A percentile compares a stretch with the other conserved stretches of the same genome.
Evolutionary conservation across 2,329 filamentous ascomycete genomes (phyloP).

Genomic region (Zymoseptoria pseudotritici): DNA sequence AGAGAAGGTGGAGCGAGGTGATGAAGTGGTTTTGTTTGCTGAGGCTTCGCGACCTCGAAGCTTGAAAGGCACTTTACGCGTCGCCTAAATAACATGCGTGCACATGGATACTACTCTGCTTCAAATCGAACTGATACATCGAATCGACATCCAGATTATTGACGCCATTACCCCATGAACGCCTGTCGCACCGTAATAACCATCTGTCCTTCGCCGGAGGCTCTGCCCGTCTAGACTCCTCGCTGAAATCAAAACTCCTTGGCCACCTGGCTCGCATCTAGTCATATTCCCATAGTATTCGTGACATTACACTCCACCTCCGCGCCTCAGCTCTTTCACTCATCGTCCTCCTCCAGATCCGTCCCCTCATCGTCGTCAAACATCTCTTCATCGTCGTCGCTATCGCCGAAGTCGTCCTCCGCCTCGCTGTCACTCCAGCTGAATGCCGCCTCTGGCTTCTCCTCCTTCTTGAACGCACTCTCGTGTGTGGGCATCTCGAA

Average conservation of each 20-base stretch:
- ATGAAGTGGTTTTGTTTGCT: not conserved
- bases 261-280: constrained; percentile 1
- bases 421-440: constrained; percentile 52
- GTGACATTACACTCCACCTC: constrained; percentile 14
- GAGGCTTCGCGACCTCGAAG: not conserved
- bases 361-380: constrained; percentile 54
- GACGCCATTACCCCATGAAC: not conserved
- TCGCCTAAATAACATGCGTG: not conserved
- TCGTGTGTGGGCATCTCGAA: constrained; percentile 74
- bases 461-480: constrained; percentile 52
- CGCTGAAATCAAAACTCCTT: constrained; percentile 17
- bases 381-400: constrained; percentile 51
- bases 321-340: constrained; percentile 17
- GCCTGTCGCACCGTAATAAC: constrained; percentile 1
- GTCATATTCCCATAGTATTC: not conserved
- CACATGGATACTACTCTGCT: not conserved
- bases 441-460: constrained; percentile 56
- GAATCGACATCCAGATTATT: not conserved
- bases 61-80: not conserved
- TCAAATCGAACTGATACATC: not conserved
- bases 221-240: constrained; percentile 14
- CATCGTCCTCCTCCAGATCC: constrained; percentile 51
- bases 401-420: constrained; percentile 70
- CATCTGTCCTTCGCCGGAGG: not conserved
- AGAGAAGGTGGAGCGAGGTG: not conserved